phyloP scores from a whole-genome alignment of 768 basidiomycete genomes.

The Crassisporium funariophilum region DNA sequence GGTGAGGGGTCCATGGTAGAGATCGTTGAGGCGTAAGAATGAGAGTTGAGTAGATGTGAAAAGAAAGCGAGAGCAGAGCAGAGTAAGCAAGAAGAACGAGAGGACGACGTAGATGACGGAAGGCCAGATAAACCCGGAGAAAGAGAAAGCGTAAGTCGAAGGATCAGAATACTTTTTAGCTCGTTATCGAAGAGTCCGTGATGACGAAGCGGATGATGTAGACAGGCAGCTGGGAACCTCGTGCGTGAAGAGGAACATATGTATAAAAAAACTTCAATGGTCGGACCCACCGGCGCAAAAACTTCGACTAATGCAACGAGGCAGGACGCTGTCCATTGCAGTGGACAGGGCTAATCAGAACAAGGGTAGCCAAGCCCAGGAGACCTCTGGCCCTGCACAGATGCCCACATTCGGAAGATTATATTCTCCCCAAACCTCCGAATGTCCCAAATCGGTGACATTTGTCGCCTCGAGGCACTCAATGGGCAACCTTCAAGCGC shows the following conservation, averaged over 20 bases:
- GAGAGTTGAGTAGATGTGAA: neutral
- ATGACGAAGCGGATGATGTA: slow-evolving; percentile 4
- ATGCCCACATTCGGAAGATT: too few relatives aligned
- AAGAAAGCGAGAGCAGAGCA: neutral
- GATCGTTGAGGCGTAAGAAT: slow-evolving; percentile 13
- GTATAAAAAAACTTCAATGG: slow-evolving; percentile 6
- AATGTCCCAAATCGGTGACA: too few relatives aligned
- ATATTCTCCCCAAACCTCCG: too few relatives aligned
- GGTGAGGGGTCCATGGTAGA: slow-evolving; percentile 22
- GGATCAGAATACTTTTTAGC: neutral
- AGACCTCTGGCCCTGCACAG: neutral
- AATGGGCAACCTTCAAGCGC: too few relatives aligned
- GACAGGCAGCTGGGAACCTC: slow-evolving; percentile 1
- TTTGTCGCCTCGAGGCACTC: too few relatives aligned
- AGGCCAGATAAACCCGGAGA: neutral
- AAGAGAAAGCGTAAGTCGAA: slow-evolving; percentile 2
- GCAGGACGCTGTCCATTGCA: slow-evolving; percentile 5
- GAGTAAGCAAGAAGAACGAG: slow-evolving; percentile 6
- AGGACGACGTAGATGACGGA: slow-evolving; percentile 5
- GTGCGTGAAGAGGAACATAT: neutral
- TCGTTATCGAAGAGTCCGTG: slow-evolving; percentile 7
- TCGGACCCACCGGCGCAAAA: slow-evolving; percentile 7
- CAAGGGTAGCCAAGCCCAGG: neutral
- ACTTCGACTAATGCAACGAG: slow-evolving; percentile 13
- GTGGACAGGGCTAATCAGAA: too few relatives aligned